Base-by-base conservation (phyloP, 1,139 yeast species). In the Geotrichum aggregatum region DNA sequence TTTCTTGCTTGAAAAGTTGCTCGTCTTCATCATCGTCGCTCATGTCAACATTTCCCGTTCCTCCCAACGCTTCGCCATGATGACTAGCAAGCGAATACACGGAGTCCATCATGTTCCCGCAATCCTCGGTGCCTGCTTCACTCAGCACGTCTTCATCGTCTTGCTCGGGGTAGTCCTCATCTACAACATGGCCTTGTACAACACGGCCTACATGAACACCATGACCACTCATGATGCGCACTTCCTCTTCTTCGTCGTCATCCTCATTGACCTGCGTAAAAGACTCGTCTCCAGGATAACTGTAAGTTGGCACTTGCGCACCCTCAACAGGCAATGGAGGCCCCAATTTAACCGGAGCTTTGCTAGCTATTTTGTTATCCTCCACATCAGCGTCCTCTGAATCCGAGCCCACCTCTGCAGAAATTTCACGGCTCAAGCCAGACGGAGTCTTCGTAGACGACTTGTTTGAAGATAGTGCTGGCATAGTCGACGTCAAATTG, bases 151-250 rank as follows among this genome's bases (percentile, higher is more conserved):
- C 57, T 26, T 58, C 59, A 11, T 56, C 62, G 13, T 57, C 61
- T 24, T 39, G 44, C 19, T 50, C 54, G 22, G 66, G 66, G 19
- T 69, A 75, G 60, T 80, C 82, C 63, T 86, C 94, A 66, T 89
- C 97, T 34, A 94, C 95, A 61, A 94, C 98, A 66, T 94, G 98
- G 50, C 99, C 99, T 66, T 91, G 87, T 44, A 94, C 92, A 49
- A 94, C 84, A 70, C 98, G 79, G 6, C 98, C 98, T 14, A 97
- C 91, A 71, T 91, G 97, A 66, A 94, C 81, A 61, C 92, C 96
- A 43, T 87, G 82, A 5, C 84, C 77, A 50, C 80, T 72, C 52
- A 85, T 83, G 56, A 84, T 80, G 59, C 82, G 80, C 59, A 82
- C 87, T 58, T 80, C 86, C 58, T 81, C 87, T 56, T 74, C 80